Evolutionary conservation across 2,329 filamentous ascomycete species (phyloP), one percentile per base, ranked within the genome.

Genomic region (Hypoxylon sp.): DNA sequence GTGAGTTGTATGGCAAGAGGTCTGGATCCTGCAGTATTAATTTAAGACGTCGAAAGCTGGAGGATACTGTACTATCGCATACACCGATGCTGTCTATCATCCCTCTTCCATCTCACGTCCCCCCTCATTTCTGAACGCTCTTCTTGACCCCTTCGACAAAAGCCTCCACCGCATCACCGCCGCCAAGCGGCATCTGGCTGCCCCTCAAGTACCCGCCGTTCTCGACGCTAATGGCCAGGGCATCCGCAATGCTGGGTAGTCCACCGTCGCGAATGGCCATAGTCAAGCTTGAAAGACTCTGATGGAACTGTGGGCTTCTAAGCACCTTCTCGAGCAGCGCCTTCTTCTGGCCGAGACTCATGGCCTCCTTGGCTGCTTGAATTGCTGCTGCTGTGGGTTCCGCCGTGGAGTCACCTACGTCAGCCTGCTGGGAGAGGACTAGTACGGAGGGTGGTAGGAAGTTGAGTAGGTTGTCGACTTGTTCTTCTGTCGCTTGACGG

Each of bases 121-220:
- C n/a, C n/a, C n/a, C n/a, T n/a, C n/a, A n/a, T n/a, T 79, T 72
- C 73, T 89, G 80, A 0, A 91, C 88, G 4, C 84, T 86, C 74
- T 83, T 87, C 79, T 89, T 94, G 36, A 97, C 86, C 2, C 93
- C 94, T 47, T 95, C 84, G 15, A 99, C 80, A 72, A 99, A 99
- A 3, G 89, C 90, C 74, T 95, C 88, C 1, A 99, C 86, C 8
- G 93, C 93, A 63, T 94, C 88, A 4, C 89, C 90, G 42, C 92
- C 92, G 31, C 92, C 93, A 34, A 97, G 73, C 2, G 93, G 92
- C 76, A 97, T 86, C 40, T 83, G 88, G 4, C 90, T 87, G 46
- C 89, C 86, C 55, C 80, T 81, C 65, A 96, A 80, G 58, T 89
- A 88, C 3, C 93, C 93, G n/a, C 88, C 88, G 67, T 96, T 91